These are phyloP conservation scores for Kodamaea ohmeri DNA, from an alignment of 1,139 yeast species.

Conservation along the genomic window DNA sequence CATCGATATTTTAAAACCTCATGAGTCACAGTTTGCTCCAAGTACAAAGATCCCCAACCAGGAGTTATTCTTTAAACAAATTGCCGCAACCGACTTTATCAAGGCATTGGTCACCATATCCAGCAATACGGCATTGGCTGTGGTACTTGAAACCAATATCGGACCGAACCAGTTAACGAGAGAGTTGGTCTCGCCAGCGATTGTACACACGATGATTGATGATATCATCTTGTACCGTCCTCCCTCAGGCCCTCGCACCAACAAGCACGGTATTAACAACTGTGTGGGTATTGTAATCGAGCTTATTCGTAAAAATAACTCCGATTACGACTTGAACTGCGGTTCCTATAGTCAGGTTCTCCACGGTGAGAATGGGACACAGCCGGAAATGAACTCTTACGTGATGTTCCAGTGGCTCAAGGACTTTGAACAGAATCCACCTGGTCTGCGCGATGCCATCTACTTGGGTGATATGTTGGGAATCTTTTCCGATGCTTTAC, in stretches of 20 bases:
- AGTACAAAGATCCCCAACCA: constrained; percentile 29
- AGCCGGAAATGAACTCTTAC: constrained; percentile 40
- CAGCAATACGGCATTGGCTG: constrained; percentile 57
- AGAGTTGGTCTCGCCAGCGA: constrained; percentile 41
- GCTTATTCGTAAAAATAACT: constrained; percentile 45
- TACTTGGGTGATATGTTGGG: constrained; percentile 45
- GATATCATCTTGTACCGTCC: constrained; percentile 40
- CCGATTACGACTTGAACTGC: constrained; percentile 48
- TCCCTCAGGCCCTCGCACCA: constrained; percentile 21
- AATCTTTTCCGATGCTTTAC: constrained; percentile 40
- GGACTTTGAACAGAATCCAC: constrained; percentile 49
- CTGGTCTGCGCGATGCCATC: constrained; percentile 46
- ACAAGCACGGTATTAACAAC: constrained; percentile 47
- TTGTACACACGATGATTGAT: constrained; percentile 36
- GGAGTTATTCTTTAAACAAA: constrained; percentile 61
- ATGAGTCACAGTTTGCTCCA: constrained; percentile 31
- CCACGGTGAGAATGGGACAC: constrained; percentile 28
- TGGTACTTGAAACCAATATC: constrained; percentile 46
- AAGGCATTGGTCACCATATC: constrained; percentile 93
- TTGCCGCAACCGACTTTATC: constrained; percentile 92
- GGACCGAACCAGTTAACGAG: constrained; percentile 48
- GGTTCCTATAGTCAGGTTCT: constrained; percentile 39
- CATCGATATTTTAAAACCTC: constrained; percentile 49
- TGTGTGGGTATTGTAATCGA: constrained; percentile 50
- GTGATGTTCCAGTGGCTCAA: constrained; percentile 49